Percentiles rank a stretch among this genome's conserved stretches.
phyloP scores from a whole-genome alignment of 2,329 filamentous ascomycete genomes.

The Aspergillus glaucus region DNA sequence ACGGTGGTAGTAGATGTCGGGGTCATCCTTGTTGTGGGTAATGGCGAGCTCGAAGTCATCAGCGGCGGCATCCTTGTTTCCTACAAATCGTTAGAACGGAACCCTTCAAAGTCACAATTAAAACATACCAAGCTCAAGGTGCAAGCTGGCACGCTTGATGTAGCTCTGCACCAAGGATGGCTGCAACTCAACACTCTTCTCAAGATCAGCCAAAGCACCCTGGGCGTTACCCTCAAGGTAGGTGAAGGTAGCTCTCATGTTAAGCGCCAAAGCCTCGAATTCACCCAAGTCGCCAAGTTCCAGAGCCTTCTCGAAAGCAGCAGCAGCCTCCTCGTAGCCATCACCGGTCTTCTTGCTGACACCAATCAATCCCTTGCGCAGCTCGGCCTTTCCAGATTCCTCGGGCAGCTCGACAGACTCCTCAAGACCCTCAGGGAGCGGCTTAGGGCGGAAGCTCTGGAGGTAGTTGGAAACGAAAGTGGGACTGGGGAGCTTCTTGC shows the following conservation, averaged over 20 bases:
- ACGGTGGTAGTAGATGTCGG: constrained; percentile 98
- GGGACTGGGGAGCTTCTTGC: constrained; percentile 83
- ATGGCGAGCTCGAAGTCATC: constrained; percentile 83
- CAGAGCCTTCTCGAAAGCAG: constrained; percentile 80
- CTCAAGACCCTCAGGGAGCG: constrained; percentile 73
- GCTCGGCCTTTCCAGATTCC: constrained; percentile 73
- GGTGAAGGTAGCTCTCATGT: constrained; percentile 92
- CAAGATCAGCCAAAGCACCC: constrained; percentile 74
- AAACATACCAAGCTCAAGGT: constrained; percentile 74
- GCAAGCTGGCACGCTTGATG: constrained; percentile 98
- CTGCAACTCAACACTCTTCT: constrained; percentile 87
- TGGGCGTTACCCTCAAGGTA: constrained; percentile 86
- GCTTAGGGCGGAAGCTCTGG: constrained; percentile 87
- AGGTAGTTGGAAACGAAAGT: constrained; percentile 98
- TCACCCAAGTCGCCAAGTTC: constrained; percentile 74
- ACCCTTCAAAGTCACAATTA: background rate
- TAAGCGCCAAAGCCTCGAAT: constrained; percentile 86
- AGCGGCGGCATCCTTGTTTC: constrained; percentile 77
- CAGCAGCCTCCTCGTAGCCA: constrained; percentile 81
- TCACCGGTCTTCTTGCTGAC: constrained; percentile 83
- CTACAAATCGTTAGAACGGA: constrained; percentile 40
- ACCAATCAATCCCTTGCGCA: constrained; percentile 74
- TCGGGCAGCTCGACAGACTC: constrained; percentile 71
- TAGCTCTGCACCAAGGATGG: constrained; percentile 88
- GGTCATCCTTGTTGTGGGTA: constrained; percentile 77